Conservation (phyloP, 768 basidiomycete genomes). For the Russula foetens region DNA sequence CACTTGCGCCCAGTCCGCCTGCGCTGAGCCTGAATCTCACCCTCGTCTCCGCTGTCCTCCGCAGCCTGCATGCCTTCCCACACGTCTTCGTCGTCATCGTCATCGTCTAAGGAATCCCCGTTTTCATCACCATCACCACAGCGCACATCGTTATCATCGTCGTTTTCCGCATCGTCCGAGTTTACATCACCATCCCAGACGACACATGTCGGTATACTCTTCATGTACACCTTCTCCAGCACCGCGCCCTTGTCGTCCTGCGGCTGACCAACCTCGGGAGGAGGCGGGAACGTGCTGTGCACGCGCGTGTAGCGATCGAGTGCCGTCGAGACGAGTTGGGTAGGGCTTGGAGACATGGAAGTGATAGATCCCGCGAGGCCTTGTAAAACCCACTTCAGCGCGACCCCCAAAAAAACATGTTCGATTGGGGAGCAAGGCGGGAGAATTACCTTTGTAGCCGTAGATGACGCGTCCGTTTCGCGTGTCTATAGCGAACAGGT, state of each 20-base stretch:
- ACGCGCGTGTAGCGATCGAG: slow-evolving; percentile 65
- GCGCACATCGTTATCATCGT: neutral
- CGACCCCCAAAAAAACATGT: no score
- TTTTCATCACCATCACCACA: slow-evolving; percentile 20
- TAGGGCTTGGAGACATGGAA: slow-evolving; percentile 50
- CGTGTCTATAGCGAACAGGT: slow-evolving; percentile 57
- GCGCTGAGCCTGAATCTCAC: slow-evolving; percentile 22
- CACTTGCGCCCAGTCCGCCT: slow-evolving; percentile 21
- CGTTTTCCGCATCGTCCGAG: neutral
- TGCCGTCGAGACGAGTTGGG: slow-evolving; percentile 50
- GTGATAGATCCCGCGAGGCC: slow-evolving; percentile 66
- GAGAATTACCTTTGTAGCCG: slow-evolving; percentile 51
- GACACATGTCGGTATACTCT: slow-evolving; percentile 51
- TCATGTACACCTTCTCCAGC: slow-evolving; percentile 56
- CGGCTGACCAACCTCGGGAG: slow-evolving; percentile 37
- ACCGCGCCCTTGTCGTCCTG: slow-evolving; percentile 53
- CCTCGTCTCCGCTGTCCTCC: slow-evolving; percentile 30
- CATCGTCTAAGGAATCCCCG: no score
- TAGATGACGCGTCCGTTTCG: slow-evolving; percentile 59
- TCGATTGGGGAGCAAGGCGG: neutral
- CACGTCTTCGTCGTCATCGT: slow-evolving; percentile 34
- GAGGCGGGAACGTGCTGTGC: slow-evolving; percentile 52
- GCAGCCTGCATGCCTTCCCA: slow-evolving; percentile 61
- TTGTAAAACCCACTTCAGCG: slow-evolving; percentile 22
- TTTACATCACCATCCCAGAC: slow-evolving; percentile 46